A percentile compares a stretch with the other conserved stretches of the same genome.
These are phyloP conservation scores for Candida sojae DNA, from an alignment of 1,139 yeast genomes.

Conservation along the genomic window DNA sequence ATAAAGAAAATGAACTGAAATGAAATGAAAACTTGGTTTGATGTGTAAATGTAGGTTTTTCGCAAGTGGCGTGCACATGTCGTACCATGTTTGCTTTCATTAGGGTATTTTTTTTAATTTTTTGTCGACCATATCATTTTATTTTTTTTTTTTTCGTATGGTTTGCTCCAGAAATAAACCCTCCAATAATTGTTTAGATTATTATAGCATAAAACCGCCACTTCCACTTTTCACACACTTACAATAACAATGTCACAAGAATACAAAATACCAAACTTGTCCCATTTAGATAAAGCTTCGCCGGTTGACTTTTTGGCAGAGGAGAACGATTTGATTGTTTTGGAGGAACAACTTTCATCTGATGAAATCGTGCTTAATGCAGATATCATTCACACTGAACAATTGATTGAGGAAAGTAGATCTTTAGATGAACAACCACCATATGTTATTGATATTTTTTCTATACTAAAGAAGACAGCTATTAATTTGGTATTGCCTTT, in stretches of 20 bases:
- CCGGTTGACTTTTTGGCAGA: constrained; percentile 13
- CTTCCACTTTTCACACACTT: neutral
- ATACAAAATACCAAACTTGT: neutral
- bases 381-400: constrained; percentile 25
- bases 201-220: no score
- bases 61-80: no score
- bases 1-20: no score
- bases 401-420: constrained; percentile 22
- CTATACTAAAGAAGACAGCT: constrained; percentile 51
- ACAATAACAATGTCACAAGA: constrained; percentile 3
- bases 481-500: constrained; percentile 85
- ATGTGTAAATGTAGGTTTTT: no score
- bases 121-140: neutral
- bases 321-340: constrained; percentile 44
- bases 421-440: constrained; percentile 15
- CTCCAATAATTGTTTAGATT: no score
- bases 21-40: no score
- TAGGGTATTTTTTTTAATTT: no score
- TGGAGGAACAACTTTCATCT: constrained; percentile 68
- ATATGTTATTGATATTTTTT: constrained; percentile 26
- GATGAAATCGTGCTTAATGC: constrained; percentile 53
- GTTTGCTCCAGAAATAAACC: neutral
- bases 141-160: neutral
- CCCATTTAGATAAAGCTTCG: neutral
- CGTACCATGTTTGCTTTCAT: no score